phyloP scores from a whole-genome alignment of 495 filamentous ascomycete species.

The Aspergillus conjunctus region DNA sequence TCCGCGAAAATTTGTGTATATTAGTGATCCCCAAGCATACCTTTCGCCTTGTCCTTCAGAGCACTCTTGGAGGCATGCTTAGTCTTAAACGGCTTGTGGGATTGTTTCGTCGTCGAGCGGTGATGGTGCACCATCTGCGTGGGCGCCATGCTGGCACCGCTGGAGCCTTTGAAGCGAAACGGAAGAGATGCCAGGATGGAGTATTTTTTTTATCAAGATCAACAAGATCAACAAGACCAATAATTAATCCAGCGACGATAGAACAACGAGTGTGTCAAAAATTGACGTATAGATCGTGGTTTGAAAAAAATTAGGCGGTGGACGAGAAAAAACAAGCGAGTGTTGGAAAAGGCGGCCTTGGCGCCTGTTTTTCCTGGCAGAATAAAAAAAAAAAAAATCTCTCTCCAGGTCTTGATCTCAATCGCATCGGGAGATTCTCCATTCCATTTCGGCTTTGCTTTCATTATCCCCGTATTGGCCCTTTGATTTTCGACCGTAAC shows the following conservation, averaged over 20 bases:
- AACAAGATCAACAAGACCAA: not conserved
- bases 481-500: conserved; percentile 8
- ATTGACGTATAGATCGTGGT: conserved; percentile 16
- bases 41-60: conserved; percentile 79
- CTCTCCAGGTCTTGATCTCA: not conserved
- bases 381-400: conserved; percentile 27
- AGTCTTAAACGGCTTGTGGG: conserved; percentile 89
- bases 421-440: not conserved
- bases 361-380: conserved; percentile 28
- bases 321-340: conserved; percentile 25
- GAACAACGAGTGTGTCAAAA: conserved; percentile 13
- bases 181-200: conserved; percentile 64
- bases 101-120: conserved; percentile 81
- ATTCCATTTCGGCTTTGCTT: not conserved
- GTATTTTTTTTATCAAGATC: not conserved
- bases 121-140: conserved; percentile 72
- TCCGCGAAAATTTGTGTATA: not conserved
- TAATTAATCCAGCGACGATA: not conserved
- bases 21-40: conserved; percentile 41
- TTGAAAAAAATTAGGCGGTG: conserved; percentile 29
- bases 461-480: conserved; percentile 15
- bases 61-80: conserved; percentile 85
- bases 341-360: conserved; percentile 30
- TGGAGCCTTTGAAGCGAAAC: conserved; percentile 84
- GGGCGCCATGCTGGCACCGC: conserved; percentile 56